Evolutionary conservation across 306 rosid species (phyloP).

Genomic region (Cucumis sativus): Cucumber_9930_V3 NC_026658.2:1113501-1114000

Average conservation of each 20-base stretch:
- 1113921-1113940: background rate
- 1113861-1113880: background rate
- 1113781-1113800: background rate
- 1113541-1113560: slow-evolving; percentile 16
- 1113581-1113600: background rate
- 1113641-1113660: background rate
- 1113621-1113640: background rate
- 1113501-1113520: background rate
- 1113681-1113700: background rate
- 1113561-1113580: background rate
- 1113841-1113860: background rate
- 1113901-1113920: background rate
- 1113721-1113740: background rate
- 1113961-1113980: background rate
- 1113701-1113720: background rate
- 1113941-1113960: background rate
- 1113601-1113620: background rate
- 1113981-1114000: background rate
- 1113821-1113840: background rate
- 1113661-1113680: background rate
- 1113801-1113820: background rate
- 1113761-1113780: background rate
- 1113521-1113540: slow-evolving; percentile 2
- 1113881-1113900: background rate
- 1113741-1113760: background rate